Evolutionary conservation across 805 yeast species (phyloP).

Genomic region (Crinitomyces ghanaensis): DNA sequence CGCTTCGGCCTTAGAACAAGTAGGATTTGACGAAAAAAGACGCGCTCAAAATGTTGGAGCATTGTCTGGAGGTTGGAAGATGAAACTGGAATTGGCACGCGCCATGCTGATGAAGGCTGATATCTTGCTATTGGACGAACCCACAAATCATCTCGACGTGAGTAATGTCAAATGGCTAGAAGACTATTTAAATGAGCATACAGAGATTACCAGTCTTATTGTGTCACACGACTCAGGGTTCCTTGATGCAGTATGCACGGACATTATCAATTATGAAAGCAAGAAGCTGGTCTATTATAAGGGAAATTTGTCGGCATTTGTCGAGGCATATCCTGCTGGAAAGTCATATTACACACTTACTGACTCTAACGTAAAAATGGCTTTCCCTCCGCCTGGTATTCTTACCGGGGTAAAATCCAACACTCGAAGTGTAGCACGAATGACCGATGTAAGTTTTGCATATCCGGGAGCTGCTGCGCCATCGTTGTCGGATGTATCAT

Average conservation of each 20-base stretch:
- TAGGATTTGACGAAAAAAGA: conserved; percentile 88
- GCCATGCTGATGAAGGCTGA: conserved; percentile 98
- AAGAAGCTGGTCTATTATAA: conserved; percentile 90
- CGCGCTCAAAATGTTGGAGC: conserved; percentile 87
- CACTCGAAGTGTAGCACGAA: conserved; percentile 85
- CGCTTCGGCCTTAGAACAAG: conserved; percentile 61
- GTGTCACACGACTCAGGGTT: conserved; percentile 98
- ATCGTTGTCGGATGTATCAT: conserved; percentile 65
- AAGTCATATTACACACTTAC: conserved; percentile 90
- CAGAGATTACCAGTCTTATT: conserved; percentile 84
- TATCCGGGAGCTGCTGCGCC: conserved; percentile 88
- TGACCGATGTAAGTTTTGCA: conserved; percentile 73
- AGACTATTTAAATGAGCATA: conserved; percentile 71
- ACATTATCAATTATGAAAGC: conserved; percentile 91
- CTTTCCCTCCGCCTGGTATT: conserved; percentile 97
- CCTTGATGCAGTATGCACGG: conserved; percentile 91
- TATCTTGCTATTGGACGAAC: conserved; percentile 88
- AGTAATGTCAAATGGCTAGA: conserved; percentile 88
- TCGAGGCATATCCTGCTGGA: conserved; percentile 88
- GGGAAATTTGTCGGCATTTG: conserved; percentile 88
- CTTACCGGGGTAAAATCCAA: conserved; percentile 93
- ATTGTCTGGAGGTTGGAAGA: conserved; percentile 98
- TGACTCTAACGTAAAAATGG: conserved; percentile 89
- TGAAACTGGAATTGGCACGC: conserved; percentile 97
- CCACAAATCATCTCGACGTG: conserved; percentile 96